These are phyloP conservation scores for Daldinia childiae DNA, from an alignment of 495 filamentous ascomycete genomes.

Conservation along the genomic window DNA sequence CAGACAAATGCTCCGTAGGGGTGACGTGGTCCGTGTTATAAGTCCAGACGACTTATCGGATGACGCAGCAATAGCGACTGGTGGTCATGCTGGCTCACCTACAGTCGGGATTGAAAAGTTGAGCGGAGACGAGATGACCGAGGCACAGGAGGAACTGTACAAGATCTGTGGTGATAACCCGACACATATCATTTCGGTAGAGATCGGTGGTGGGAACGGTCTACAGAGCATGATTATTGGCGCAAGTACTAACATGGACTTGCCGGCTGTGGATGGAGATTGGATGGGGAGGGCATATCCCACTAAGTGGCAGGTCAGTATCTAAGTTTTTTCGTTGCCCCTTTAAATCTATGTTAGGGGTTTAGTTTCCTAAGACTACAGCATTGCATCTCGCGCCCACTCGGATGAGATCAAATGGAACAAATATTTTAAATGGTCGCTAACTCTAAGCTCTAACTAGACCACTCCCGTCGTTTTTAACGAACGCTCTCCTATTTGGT, in stretches of 20 bases:
- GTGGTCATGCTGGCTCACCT: slow-evolving; percentile 59
- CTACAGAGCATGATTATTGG: slow-evolving; percentile 64
- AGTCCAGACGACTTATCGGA: slow-evolving; percentile 55
- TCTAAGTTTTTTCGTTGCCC: neutral
- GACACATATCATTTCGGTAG: slow-evolving; percentile 58
- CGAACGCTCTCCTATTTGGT: slow-evolving; percentile 56
- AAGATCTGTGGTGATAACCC: slow-evolving; percentile 44
- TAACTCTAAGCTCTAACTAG: slow-evolving; percentile 1
- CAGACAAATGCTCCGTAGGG: slow-evolving; percentile 56
- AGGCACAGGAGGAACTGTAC: slow-evolving; percentile 58
- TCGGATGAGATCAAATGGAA: neutral
- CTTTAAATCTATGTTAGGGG: neutral
- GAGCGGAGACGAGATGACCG: slow-evolving; percentile 61
- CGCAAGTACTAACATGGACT: slow-evolving; percentile 57
- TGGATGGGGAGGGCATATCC: slow-evolving; percentile 69
- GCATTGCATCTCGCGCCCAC: neutral
- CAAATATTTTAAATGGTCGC: neutral
- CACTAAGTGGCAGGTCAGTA: slow-evolving; percentile 58
- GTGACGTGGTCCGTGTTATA: slow-evolving; percentile 58
- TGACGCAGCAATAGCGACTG: slow-evolving; percentile 56
- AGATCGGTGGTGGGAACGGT: slow-evolving; percentile 66
- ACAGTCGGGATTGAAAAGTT: slow-evolving; percentile 64
- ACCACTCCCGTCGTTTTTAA: slow-evolving; percentile 64
- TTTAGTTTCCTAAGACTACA: neutral
- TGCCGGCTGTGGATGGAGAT: slow-evolving; percentile 64